Evolutionary conservation across 768 basidiomycete genomes (phyloP), one percentile per base, ranked within the genome.

Genomic region (Coprinellus micaceus): DNA sequence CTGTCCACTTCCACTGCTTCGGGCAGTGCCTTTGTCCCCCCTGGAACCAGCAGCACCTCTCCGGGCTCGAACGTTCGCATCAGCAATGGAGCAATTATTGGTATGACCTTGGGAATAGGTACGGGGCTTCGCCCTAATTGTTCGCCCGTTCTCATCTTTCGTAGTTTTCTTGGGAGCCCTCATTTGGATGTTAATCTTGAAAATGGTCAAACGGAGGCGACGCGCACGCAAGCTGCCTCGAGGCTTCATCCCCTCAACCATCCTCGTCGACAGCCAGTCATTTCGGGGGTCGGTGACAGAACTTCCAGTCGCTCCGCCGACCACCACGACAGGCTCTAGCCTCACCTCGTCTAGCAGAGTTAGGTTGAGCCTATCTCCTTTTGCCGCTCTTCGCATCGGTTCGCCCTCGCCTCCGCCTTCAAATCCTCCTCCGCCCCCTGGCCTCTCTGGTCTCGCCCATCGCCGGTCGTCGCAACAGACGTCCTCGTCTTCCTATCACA

Each of bases 161-260:
- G 1, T 46, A 67, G 69, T 64, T n/a, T 54, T 67, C 30, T 53
- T 66, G 40, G 13, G 56, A 24, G 62, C 59, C 10, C 45, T 67
- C 25, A 24, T 60, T 3, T 30, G 61, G 11, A 66, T 67, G 56
- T 33, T 64, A 25, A 33, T 67, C 37, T 44, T 61, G 21, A 60
- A 56, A 19, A 61, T 57, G 30, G 53, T 58, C 28, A 64, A 57
- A 17, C 58, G 66, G 30, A 47, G 53, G 37, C 65, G 66, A 30
- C 61, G 60, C 17, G 58, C 64, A 15, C 59, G 54, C 12, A 65
- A 63, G 37, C 59, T 58, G 39, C 64, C 65, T 15, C 56, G 60
- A 39, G 60, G 64, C 1, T 60, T 63, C 36, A 44, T 57, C 21
- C 50, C 61, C 11, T 50, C 55, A 10, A 59, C 61, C 13, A 62